Conservation (phyloP, 331 rosid genomes). For the Stylosanthes scabra region DNA sequence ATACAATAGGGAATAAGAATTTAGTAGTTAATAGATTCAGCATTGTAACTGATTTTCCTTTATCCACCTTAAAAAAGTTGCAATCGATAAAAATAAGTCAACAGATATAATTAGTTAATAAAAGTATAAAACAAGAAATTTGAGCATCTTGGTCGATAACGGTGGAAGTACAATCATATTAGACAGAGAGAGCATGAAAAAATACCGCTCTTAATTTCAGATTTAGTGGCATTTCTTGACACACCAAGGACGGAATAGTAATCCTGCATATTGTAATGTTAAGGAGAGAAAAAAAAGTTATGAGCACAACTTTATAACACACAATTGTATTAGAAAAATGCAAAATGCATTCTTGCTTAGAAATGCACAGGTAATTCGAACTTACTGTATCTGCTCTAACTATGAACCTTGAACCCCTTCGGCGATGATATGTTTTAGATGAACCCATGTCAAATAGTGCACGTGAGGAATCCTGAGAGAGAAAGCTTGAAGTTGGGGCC, state of each 20-base stretch:
- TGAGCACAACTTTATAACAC: too few relatives aligned
- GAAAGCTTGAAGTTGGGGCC: conserved; percentile 67
- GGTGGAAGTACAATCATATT: conserved; percentile 6
- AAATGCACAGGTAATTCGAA: conserved; percentile 40
- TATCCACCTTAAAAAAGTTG: neutral
- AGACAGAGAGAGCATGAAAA: conserved; percentile 28
- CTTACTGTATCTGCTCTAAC: conserved; percentile 95
- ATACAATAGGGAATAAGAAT: conserved; percentile 3
- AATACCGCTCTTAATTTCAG: conserved; percentile 96
- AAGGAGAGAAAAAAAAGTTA: too few relatives aligned
- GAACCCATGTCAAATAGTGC: conserved; percentile 49
- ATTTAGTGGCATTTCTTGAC: conserved; percentile 81
- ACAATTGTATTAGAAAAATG: conserved; percentile 6
- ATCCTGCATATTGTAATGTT: conserved; percentile 61
- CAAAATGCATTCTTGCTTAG: conserved; percentile 14
- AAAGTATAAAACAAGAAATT: conserved; percentile 8
- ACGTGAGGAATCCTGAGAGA: conserved; percentile 62
- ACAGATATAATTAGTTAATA: conserved; percentile 13
- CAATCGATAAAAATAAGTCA: neutral
- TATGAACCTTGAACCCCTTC: conserved; percentile 64
- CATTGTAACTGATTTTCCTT: conserved; percentile 18
- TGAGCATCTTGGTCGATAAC: neutral
- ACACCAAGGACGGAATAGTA: conserved; percentile 94
- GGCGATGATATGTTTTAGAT: conserved; percentile 55
- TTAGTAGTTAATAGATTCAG: conserved; percentile 6